These are phyloP conservation scores for Parmelia sp. DNA, from an alignment of 495 filamentous ascomycete genomes.

Conservation along the genomic window DNA sequence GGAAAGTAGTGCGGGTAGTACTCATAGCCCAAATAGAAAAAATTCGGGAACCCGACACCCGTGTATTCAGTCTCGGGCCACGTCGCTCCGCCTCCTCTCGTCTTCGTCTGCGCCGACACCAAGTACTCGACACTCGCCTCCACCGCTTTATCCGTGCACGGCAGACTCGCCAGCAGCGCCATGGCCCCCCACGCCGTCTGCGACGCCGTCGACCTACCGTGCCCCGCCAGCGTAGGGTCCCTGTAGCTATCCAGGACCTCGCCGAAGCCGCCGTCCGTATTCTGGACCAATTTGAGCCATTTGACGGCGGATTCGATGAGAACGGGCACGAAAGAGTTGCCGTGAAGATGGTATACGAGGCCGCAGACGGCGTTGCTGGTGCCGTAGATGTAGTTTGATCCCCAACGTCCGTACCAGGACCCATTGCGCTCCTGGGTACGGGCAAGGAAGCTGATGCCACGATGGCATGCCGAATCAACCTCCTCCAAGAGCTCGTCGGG, in stretches of 20 bases:
- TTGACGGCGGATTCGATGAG: conserved; percentile 20
- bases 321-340: conserved; percentile 1
- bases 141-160: conserved; percentile 18
- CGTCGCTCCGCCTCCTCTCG: conserved; percentile 15
- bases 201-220: conserved; percentile 30
- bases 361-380: conserved; percentile 35
- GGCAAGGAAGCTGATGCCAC: conserved; percentile 26
- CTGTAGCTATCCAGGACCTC: conserved; percentile 29
- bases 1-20: conserved; percentile 38
- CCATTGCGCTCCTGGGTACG: conserved; percentile 28
- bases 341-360: conserved; percentile 15
- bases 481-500: not conserved
- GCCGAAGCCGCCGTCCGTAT: conserved; percentile 37
- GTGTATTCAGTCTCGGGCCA: conserved; percentile 32
- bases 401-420: conserved; percentile 37
- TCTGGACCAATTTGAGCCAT: conserved; percentile 33
- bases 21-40: conserved; percentile 34
- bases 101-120: conserved; percentile 17
- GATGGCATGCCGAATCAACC: not conserved
- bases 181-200: conserved; percentile 40
- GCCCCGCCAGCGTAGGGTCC: conserved; percentile 21
- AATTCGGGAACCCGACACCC: conserved; percentile 35
- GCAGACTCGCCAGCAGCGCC: conserved; percentile 28
- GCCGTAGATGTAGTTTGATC: conserved; percentile 35
- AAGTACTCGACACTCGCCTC: conserved; percentile 28